Conservation (phyloP, 2,329 filamentous ascomycete species). For the Fonsecaea pedrosoi region DNA sequence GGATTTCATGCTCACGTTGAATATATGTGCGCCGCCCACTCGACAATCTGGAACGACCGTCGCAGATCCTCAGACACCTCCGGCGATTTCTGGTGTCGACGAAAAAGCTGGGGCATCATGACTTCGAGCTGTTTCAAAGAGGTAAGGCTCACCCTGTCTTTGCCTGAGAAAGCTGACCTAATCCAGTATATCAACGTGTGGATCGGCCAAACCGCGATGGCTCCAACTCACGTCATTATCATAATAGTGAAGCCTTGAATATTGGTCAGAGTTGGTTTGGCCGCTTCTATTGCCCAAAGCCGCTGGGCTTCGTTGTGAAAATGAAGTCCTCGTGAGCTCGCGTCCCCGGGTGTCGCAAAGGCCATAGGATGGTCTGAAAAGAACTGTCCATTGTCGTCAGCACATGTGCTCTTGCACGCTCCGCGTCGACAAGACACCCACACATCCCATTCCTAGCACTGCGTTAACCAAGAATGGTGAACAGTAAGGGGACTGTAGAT, state of each 20-base stretch:
- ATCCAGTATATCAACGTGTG: neutral
- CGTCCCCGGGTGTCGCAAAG: constrained; percentile 42
- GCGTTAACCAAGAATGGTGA: constrained; percentile 47
- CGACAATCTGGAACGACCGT: constrained; percentile 24
- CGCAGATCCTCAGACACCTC: constrained; percentile 16
- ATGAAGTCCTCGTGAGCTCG: constrained; percentile 44
- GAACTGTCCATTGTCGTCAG: constrained; percentile 38
- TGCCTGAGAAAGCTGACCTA: constrained; percentile 25
- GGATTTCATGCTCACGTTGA: constrained; percentile 11
- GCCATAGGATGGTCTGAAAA: constrained; percentile 48
- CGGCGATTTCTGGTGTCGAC: constrained; percentile 6
- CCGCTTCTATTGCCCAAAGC: constrained; percentile 48
- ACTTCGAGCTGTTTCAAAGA: constrained; percentile 29
- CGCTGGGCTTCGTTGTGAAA: constrained; percentile 48
- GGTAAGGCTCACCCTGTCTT: constrained; percentile 27
- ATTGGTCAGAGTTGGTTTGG: constrained; percentile 44
- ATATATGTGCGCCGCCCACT: constrained; percentile 31
- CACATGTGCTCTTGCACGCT: neutral
- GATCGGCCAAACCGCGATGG: neutral
- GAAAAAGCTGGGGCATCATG: constrained; percentile 26
- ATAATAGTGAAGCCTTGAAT: constrained; percentile 48
- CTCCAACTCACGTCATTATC: constrained; percentile 37
- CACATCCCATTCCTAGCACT: constrained; percentile 42
- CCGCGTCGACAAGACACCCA: constrained; percentile 10
- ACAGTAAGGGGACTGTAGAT: constrained; percentile 43